Percentiles rank a stretch among this genome's conserved stretches.
phyloP scores from a whole-genome alignment of 176 grass and related monocot species.

The Triticum aestivum region IWGSC_CS_RefSeq_v2.1 NC_057796.1:363298037-363298536 shows the following conservation, averaged over 20 bases:
- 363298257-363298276: conserved; percentile 81
- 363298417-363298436: conserved; percentile 50
- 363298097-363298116: conserved; percentile 54
- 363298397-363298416: conserved; percentile 68
- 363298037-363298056: background rate
- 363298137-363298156: conserved; percentile 93
- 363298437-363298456: conserved; percentile 42
- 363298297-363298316: conserved; percentile 69
- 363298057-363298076: conserved; percentile 6
- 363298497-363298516: background rate
- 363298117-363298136: conserved; percentile 69
- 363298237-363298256: conserved; percentile 38
- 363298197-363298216: conserved; percentile 38
- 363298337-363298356: conserved; percentile 72
- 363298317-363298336: conserved; percentile 77
- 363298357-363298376: conserved; percentile 92
- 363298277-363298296: conserved; percentile 81
- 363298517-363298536: background rate
- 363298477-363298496: background rate
- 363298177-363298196: conserved; percentile 65
- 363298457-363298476: conserved; percentile 42
- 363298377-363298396: conserved; percentile 81
- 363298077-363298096: conserved; percentile 86
- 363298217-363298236: conserved; percentile 29
- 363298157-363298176: conserved; percentile 82